Base-by-base conservation (phyloP, 2,329 filamentous ascomycete species). In the Monosporascus sp. region DNA sequence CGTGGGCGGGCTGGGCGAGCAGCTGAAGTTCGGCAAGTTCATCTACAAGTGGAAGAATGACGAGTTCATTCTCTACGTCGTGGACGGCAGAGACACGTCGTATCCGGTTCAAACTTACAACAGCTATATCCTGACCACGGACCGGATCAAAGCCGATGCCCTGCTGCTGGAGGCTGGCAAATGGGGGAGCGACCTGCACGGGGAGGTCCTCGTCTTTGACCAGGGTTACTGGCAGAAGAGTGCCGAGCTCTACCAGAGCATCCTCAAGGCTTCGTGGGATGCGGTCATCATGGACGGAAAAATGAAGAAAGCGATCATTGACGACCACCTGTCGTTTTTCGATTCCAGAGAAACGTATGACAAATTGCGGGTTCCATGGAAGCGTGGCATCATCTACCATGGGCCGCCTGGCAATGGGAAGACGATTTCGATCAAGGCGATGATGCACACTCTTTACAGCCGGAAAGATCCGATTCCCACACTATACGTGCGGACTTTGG, bases 341-440 rank as follows among this genome's bases (percentile, higher is more conserved):
- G 73, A 81, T 49, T 76, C 74, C 0, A 72, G 76, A 34, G 75
- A 79, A 5, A 81, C 80, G 2, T 89, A 89, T 62, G 63, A 72
- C 5, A 71, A 77, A 47, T 73, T 89, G 44, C 76, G 77, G 55
- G 83, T 89, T 5, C 84, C 86, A 0, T 89, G 86, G 85, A 89
- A 89, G 74, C 72, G 85, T 17, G 85, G 85, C 0, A 70, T 88
- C 45, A 87, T 89, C 53, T 87, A 85, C 63, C 78, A 87, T 56
- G 85, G 84, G 0, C 81, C 83, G 0, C 83, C 74, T 0, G 74
- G 74, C 0, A 88, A 88, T 54, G 85, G 84, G 11, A 88, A 88
- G 70, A 88, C 85, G 0, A 85, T 88, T 59, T 82, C 79, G 36
- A 84, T 88, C 70, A 88, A 88, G 68, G 85, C 85, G 0, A 81